Evolutionary conservation across 129 eudicot genomes (phyloP), one percentile per base, ranked within the genome.

Genomic region (Scalesia atractyloides): DNA sequence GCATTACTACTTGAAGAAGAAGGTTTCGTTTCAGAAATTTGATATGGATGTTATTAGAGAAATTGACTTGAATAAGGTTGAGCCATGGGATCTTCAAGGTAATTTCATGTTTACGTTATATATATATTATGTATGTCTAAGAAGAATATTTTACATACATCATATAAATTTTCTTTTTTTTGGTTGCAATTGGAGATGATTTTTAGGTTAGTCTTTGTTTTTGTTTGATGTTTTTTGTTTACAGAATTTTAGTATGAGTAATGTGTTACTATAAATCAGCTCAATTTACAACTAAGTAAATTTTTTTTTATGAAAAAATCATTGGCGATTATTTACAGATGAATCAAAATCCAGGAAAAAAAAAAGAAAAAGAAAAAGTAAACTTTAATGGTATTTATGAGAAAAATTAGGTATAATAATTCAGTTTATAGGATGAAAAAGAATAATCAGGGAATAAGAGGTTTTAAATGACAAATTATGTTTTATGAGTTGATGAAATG

Each of bases 81-180:
- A 92, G 84, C 98, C 98, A 50, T 92, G 98, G 98, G 98, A 92
- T 54, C 91, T 92, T 72, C 98, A 92, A 89, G 96, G 97, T 92
- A 67, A 5, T 60, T 30, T 60, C 12, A 26, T 60, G 10, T 13
- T 60, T 60, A 60, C 14, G 5, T 60, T 58, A 10, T 17, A 6
- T 52, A 7, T 9, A 2, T 19, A 24, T 24, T 53, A 8, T 6
- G 2, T 53, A 53, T 9, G 7, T 54, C 1, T 17, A 18, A 2
- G 8, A 18, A 7, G 19, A 0, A 17, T 17, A 8, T 53, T 17
- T 17, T 54, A 54, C 14, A 52, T 17, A 52, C 59, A 52, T 52
- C 59, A 52, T 17, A 52, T 17, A 16, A 5, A 6, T 8, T 18
- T 54, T 9, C 14, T 2, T 19, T 54, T 18, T 19, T 54, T 12